Base-by-base conservation (phyloP, 495 filamentous ascomycete genomes). In the Daldinia loculata region DNA sequence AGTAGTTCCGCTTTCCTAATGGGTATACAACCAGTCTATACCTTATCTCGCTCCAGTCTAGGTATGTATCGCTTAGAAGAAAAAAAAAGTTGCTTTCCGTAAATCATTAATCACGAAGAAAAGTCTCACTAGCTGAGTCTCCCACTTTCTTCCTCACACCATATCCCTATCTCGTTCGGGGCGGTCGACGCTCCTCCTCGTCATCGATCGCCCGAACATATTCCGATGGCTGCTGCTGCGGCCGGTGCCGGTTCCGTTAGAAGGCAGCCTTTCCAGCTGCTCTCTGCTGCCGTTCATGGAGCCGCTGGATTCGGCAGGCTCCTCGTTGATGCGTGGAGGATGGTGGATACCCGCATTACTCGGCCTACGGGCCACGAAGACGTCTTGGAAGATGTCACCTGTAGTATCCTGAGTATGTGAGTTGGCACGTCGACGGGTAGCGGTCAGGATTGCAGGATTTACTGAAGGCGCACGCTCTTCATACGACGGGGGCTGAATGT, bases 401-500 rank as follows among this genome's bases (percentile, higher is more conserved):
- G 66, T 65, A 5, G 62, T 65, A 12, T 73, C 75, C 6, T 45
- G 14, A 4, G 63, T 48, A 14, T 64, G 74, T 1, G 75, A 77
- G 15, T 74, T 70, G 41, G 74, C 74, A 30, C 75, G 74, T 34
- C 75, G 68, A 39, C 75, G 71, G 8, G 75, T 72, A 0, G 75
- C 75, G n/a, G 60, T 43, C 6, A 77, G 48, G 6, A 76, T 45
- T 27, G 74, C 19, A 14, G 74, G 75, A 27, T 77, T 71, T 5
- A 77, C 74, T 7, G 61, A 36, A 8, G 34, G 62, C 2, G 61
- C 26, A 8, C 56, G 55, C 9, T 74, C 74, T 22, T 74, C 63
- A 15, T 79, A 76, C 0, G 77, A 69, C 0, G 82, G 80, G 3
- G 77, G 77, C 14, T 78, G 71, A 1, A 84, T 55, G 15, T 80